Percentiles rank a stretch among this genome's conserved stretches.
Evolutionary conservation across 257 asterid species (phyloP).

Genomic region (Rubia yunnanensis): DNA sequence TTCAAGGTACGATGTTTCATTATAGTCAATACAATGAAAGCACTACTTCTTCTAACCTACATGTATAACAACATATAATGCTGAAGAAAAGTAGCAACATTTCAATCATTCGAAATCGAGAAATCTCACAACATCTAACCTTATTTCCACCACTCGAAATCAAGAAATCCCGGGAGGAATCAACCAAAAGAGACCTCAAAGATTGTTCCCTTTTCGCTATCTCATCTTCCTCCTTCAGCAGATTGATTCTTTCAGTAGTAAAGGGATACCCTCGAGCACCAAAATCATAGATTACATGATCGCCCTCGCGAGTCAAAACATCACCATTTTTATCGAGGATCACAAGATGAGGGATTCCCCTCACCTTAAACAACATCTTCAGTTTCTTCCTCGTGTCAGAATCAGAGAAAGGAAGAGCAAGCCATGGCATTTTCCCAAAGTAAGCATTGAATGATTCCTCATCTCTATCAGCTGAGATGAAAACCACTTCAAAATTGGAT

Average conservation of each 20-base stretch:
- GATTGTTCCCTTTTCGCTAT: constrained; percentile 18
- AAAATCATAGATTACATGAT: constrained; percentile 9
- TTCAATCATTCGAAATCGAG: background rate
- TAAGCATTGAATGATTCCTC: constrained; percentile 22
- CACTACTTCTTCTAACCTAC: background rate
- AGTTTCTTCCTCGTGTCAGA: constrained; percentile 13
- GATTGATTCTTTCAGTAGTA: constrained; percentile 17
- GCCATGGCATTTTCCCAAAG: constrained; percentile 33
- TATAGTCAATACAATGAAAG: no score
- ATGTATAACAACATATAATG: no score
- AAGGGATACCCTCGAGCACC: constrained; percentile 29
- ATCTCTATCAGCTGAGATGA: constrained; percentile 28
- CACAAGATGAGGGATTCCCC: constrained; percentile 27
- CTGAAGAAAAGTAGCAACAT: background rate
- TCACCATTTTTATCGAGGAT: constrained; percentile 17
- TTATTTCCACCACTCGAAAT: constrained; percentile 18
- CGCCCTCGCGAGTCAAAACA: constrained; percentile 19
- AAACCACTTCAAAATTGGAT: constrained; percentile 24
- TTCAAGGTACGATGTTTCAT: background rate
- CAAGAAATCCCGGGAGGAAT: constrained; percentile 17
- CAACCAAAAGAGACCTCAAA: constrained; percentile 20
- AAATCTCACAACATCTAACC: constrained; percentile 7
- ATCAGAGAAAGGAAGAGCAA: constrained; percentile 27
- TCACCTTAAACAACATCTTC: constrained; percentile 21
- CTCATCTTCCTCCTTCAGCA: constrained; percentile 18